Conservation (phyloP, 2,329 filamentous ascomycete genomes). For the Fusarium sp. region DNA sequence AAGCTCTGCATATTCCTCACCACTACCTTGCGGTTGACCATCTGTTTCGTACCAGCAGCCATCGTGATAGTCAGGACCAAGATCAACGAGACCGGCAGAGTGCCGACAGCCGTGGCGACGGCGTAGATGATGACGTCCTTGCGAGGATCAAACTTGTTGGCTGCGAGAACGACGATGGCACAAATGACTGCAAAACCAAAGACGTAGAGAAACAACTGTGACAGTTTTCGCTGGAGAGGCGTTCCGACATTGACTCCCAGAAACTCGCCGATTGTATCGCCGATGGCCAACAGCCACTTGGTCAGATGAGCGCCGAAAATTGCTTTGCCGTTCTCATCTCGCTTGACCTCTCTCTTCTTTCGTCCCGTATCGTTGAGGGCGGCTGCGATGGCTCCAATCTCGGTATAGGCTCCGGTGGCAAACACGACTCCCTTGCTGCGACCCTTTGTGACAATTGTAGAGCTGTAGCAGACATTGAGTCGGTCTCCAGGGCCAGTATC, state of each 20-base stretch:
- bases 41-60: slow-evolving; percentile 62
- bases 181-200: slow-evolving; percentile 38
- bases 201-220: slow-evolving; percentile 73
- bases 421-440: slow-evolving; percentile 70
- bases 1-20: slow-evolving; percentile 56
- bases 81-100: slow-evolving; percentile 59
- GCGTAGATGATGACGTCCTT: slow-evolving; percentile 55
- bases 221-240: slow-evolving; percentile 75
- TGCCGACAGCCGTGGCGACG: slow-evolving; percentile 56
- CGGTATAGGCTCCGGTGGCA: slow-evolving; percentile 71
- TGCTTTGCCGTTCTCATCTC: slow-evolving; percentile 57
- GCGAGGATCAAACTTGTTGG: slow-evolving; percentile 45
- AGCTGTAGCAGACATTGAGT: slow-evolving; percentile 72
- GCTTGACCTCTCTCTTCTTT: slow-evolving; percentile 50
- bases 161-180: slow-evolving; percentile 35
- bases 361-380: slow-evolving; percentile 53
- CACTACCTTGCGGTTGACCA: slow-evolving; percentile 62
- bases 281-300: slow-evolving; percentile 49
- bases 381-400: slow-evolving; percentile 71
- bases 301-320: slow-evolving; percentile 46
- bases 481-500: slow-evolving; percentile 65
- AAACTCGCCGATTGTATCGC: slow-evolving; percentile 50
- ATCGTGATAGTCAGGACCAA: slow-evolving; percentile 71
- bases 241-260: slow-evolving; percentile 68
- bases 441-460: slow-evolving; percentile 71